These are phyloP conservation scores for Fusarium napiforme DNA, from an alignment of 2,329 filamentous ascomycete genomes.

Conservation along the genomic window DNA sequence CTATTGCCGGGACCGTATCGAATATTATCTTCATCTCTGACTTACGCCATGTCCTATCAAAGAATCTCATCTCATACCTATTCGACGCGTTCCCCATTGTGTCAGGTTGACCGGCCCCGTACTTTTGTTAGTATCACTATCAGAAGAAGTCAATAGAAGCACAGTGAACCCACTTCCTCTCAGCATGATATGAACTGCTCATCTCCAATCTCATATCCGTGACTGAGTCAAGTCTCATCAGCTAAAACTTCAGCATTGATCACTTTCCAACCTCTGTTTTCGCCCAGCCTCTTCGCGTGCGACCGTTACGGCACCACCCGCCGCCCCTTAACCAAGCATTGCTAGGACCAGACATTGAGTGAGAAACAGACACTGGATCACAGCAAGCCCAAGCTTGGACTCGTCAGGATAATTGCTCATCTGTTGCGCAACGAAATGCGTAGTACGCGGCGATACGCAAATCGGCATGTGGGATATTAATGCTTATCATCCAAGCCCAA, in stretches of 20 bases:
- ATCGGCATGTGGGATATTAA: conserved; percentile 65
- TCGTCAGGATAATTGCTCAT: conserved; percentile 40
- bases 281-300: conserved; percentile 73
- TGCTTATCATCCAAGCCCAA: conserved; percentile 51
- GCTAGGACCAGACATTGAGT: conserved; percentile 71
- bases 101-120: conserved; percentile 7
- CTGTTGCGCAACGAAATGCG: conserved; percentile 59
- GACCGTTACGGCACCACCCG: conserved; percentile 68
- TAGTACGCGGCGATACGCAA: conserved; percentile 70
- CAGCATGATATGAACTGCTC: not conserved
- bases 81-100: conserved; percentile 5
- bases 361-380: conserved; percentile 66
- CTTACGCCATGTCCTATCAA: not conserved
- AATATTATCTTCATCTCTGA: not conserved
- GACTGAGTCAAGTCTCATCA: not conserved
- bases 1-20: conserved; percentile 5
- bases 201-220: conserved; percentile 5
- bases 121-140: not conserved
- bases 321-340: conserved; percentile 71
- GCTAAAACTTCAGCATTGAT: conserved; percentile 54
- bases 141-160: conserved; percentile 24
- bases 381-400: conserved; percentile 62
- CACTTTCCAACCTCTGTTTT: conserved; percentile 68
- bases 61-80: conserved; percentile 22
- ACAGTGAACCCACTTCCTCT: conserved; percentile 1